These are phyloP conservation scores for Eucalyptus sideroxylon DNA, from an alignment of 345 rosid species.

Conservation along the genomic window DNA sequence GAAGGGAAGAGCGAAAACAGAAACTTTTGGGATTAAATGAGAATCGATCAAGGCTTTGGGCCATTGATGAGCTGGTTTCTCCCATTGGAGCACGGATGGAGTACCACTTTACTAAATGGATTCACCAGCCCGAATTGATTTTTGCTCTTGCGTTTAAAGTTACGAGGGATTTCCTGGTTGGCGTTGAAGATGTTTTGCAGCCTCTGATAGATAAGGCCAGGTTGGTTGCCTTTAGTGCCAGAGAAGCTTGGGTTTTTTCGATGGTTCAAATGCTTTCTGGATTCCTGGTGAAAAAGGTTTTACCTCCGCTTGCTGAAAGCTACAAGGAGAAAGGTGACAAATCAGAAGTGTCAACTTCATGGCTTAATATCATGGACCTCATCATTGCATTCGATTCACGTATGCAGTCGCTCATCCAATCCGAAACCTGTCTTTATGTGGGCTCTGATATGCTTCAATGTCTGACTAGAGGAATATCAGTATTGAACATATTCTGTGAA, in stretches of 20 bases:
- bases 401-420: slow-evolving; percentile 37
- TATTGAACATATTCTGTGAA: slow-evolving; percentile 38
- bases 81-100: slow-evolving; percentile 69
- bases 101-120: slow-evolving; percentile 70
- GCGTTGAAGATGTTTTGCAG: slow-evolving; percentile 63
- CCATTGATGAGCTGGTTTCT: slow-evolving; percentile 56
- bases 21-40: slow-evolving; percentile 1
- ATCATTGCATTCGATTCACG: slow-evolving; percentile 54
- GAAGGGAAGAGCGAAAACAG: slow-evolving; percentile 36
- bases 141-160: slow-evolving; percentile 57
- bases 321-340: slow-evolving; percentile 29
- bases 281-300: slow-evolving; percentile 36
- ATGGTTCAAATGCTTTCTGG: slow-evolving; percentile 55
- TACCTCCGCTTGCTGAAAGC: slow-evolving; percentile 35
- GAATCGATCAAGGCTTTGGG: slow-evolving; percentile 32
- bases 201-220: slow-evolving; percentile 71
- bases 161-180: slow-evolving; percentile 49
- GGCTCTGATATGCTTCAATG: slow-evolving; percentile 19
- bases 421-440: slow-evolving; percentile 32
- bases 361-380: slow-evolving; percentile 73
- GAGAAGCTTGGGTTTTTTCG: slow-evolving; percentile 80
- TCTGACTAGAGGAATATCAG: slow-evolving; percentile 24
- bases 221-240: slow-evolving; percentile 50
- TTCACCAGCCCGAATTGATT: slow-evolving; percentile 51
- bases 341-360: slow-evolving; percentile 38